Evolutionary conservation across 2,329 filamentous ascomycete species (phyloP), one percentile per base, ranked within the genome.

Genomic region (Aspergillus quadrilineatus): DNA sequence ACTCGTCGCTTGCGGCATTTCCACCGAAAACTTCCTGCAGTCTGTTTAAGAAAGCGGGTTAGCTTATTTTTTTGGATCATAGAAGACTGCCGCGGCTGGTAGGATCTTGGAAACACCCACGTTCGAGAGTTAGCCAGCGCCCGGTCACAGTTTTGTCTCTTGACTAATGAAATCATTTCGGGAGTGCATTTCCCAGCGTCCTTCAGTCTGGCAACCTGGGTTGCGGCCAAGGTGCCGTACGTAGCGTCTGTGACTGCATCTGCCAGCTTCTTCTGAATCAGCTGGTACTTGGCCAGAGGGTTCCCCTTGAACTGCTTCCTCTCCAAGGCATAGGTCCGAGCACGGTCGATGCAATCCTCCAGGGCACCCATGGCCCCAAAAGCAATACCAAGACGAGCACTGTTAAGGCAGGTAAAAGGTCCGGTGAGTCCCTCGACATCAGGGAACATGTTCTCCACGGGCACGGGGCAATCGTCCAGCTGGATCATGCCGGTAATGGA

Each of bases 401-500:
- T 93, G 78, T 97, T 99, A 61, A 99, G 82, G 71, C 94, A 99
- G 61, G 89, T 88, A 71, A 99, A 99, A 3, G 94, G 94, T 0
- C 94, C 94, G 59, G 79, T 84, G 32, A 99, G 80, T 4, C 94
- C 94, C 72, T 96, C 90, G 4, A 96, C 84, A 1, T 89, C 84
- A 0, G 92, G 92, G 67, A 99, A 92, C 92, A 99, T 96, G 77
- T 97, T 96, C 65, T 85, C 89, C 63, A 88, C 86, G 0, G 92
- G 87, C 0, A 99, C 91, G 0, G 94, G 93, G 63, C 90, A 92
- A 61, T 89, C 86, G 62, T 97, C 93, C 69, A 99, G 83, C 65
- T 96, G 92, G 63, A 99, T 97, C 94, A 97, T 97, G 56, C 94
- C 94, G 0, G 94, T 99, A 61, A 97, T 89, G 10, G 90, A 96